These are phyloP conservation scores for Choanephora cucurbitarum DNA, from an alignment of 371 early-diverging fungal genomes.

Conservation along the genomic window DNA sequence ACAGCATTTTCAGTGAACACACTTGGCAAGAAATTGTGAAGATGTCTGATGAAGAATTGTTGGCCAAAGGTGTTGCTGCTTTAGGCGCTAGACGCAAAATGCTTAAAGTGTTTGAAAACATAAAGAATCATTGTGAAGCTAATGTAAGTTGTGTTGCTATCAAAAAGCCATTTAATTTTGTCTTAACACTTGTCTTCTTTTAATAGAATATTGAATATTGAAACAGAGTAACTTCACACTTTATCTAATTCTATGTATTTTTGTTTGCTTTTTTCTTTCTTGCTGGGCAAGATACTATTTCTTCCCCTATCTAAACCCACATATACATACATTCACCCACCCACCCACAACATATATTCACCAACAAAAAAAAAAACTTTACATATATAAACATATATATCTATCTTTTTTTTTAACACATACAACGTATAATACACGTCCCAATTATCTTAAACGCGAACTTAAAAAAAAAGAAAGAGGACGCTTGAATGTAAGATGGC, in stretches of 20 bases:
- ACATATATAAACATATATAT: no score
- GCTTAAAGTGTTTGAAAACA: conserved; percentile 92
- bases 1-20: conserved; percentile 70
- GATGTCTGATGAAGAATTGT: conserved; percentile 80
- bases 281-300: conserved; percentile 9
- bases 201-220: conserved; percentile 26
- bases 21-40: conserved; percentile 88
- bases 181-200: background rate
- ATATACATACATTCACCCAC: background rate
- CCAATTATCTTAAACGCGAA: background rate
- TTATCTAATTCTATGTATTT: background rate
- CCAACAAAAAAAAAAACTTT: background rate
- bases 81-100: conserved; percentile 96
- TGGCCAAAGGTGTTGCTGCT: conserved; percentile 87
- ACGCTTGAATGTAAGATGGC: background rate
- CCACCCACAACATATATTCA: background rate
- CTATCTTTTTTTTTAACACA: no score
- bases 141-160: conserved; percentile 37
- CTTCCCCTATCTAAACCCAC: background rate
- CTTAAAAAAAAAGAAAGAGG: background rate
- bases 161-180: background rate
- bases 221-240: background rate
- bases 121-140: conserved; percentile 58
- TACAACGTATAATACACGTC: background rate
- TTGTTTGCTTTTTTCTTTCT: background rate